Evolutionary conservation across 305 asterid genomes (phyloP).

Genomic region (Rubia balearica): DNA sequence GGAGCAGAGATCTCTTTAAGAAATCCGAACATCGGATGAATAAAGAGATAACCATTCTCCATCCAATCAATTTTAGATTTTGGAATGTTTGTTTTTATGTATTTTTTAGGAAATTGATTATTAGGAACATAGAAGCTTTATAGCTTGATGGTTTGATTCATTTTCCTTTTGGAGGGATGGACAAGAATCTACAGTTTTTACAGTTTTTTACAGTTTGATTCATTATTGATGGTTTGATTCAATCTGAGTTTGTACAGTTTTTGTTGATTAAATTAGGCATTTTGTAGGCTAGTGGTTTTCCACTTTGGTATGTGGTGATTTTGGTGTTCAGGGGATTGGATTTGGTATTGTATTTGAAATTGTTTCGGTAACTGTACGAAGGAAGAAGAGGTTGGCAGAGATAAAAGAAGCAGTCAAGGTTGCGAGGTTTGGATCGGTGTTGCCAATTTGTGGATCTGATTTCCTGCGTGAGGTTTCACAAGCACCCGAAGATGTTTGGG

Average conservation of each 20-base stretch:
- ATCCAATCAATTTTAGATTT: not conserved
- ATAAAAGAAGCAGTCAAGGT: slow-evolving; percentile 71
- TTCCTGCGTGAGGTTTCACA: slow-evolving; percentile 96
- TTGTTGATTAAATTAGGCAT: not conserved
- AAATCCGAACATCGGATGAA: no score
- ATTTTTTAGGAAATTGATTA: not conserved
- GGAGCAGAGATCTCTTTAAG: no score
- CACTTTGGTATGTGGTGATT: not conserved
- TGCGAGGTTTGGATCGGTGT: slow-evolving; percentile 76
- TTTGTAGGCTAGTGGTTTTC: not conserved
- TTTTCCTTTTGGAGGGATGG: not conserved
- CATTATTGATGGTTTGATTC: not conserved
- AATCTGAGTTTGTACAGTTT: not conserved
- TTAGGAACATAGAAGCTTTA: not conserved
- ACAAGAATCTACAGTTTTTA: not conserved
- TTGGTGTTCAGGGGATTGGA: not conserved
- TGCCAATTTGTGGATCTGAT: slow-evolving; percentile 90
- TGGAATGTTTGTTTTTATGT: not conserved
- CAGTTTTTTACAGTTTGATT: not conserved
- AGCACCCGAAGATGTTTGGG: slow-evolving; percentile 92
- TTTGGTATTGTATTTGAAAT: not conserved
- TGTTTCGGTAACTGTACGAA: slow-evolving; percentile 13
- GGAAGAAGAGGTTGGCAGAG: slow-evolving; percentile 88
- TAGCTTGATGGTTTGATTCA: not conserved
- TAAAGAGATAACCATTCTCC: not conserved